Evolutionary conservation across 768 basidiomycete species (phyloP), one percentile per base, ranked within the genome.

Genomic region (Tulasnella sp.): DNA sequence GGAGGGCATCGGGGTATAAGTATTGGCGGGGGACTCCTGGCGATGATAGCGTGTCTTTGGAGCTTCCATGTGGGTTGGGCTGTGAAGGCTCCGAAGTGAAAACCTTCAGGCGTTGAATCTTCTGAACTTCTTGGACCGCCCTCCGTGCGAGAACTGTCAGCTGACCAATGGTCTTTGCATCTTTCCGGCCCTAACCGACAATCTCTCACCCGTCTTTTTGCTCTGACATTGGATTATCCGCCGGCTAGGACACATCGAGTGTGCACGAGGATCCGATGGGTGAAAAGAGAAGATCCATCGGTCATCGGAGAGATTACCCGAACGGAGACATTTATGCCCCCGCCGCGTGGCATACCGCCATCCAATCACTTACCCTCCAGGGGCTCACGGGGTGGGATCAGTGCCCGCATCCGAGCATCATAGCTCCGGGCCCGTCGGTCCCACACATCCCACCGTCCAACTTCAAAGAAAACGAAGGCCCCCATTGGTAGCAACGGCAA

Each of bases 401-500:
- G 49, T n/a, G 5, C 22, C 19, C 49, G n/a, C 49, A 49, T 22
- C 49, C 49, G 49, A 22, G 49, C 22, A 49, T 49, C 22, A 29
- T 64, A 29, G 22, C 58, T 25, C 25, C 58, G 58, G 58, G 25
- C 58, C 58, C 25, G 1, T 25, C 58, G 58, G 58, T 29, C 25
- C 25, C 31, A 15, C 5, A 29, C 58, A 29, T 34, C 29, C 25
- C 58, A 64, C 58, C 29, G 4, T 64, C 58, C 58, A 29, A 64
- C 25, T 64, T 64, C 58, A 64, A 79, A 79, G 75, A 86, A 85
- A 76, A 79, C 86, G 15, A 86, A 85, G 4, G 81, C 89, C n/a
- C 93, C 93, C 0, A 83, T 92, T n/a, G 93, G 93, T 0, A 84
- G 84, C 49, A 95, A 94, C 77, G 93, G 93, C 6, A 80, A 93